A percentile compares a stretch with the other conserved stretches of the same genome.
Conservation (phyloP, 768 basidiomycete genomes). For the Peribolospora kevripleyi region DNA sequence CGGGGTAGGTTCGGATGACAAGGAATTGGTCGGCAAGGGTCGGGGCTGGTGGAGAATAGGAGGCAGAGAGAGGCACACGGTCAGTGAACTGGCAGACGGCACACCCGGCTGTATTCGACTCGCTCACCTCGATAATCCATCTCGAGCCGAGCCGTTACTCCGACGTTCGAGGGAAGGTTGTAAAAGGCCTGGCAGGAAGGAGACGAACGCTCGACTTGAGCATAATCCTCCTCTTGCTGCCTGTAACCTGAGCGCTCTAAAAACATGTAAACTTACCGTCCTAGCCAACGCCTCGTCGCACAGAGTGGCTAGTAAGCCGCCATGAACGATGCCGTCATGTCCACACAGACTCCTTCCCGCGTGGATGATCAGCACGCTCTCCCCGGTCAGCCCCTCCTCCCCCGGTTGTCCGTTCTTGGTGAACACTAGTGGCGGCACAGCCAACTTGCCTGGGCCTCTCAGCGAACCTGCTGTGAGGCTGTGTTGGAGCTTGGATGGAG, state of each 20-base stretch:
- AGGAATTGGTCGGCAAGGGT: conserved; percentile 36
- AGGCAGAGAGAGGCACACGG: conserved; percentile 29
- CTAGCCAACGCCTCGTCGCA: conserved; percentile 60
- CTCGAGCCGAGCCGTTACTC: conserved; percentile 66
- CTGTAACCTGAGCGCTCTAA: neutral
- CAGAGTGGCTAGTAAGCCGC: conserved; percentile 69
- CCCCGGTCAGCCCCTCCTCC: conserved; percentile 17
- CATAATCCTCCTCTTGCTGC: neutral
- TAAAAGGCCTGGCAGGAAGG: conserved; percentile 39
- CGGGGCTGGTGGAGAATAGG: neutral
- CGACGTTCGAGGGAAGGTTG: conserved; percentile 68
- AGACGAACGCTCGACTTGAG: neutral
- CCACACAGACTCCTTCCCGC: conserved; percentile 66
- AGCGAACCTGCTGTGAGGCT: conserved; percentile 62
- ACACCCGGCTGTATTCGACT: conserved; percentile 64
- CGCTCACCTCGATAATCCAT: neutral
- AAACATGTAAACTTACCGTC: conserved; percentile 30
- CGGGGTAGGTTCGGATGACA: conserved; percentile 44
- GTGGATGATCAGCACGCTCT: conserved; percentile 47
- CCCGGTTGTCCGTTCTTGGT: conserved; percentile 38
- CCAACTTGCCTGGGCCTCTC: conserved; percentile 66
- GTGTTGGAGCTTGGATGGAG: conserved; percentile 31
- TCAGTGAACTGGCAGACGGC: conserved; percentile 36
- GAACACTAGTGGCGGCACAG: conserved; percentile 51
- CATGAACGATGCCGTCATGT: conserved; percentile 57